A percentile compares a stretch with the other conserved stretches of the same genome.
Conservation (phyloP, 2,329 filamentous ascomycete genomes). For the Allantophomopsis lycopodina region DNA sequence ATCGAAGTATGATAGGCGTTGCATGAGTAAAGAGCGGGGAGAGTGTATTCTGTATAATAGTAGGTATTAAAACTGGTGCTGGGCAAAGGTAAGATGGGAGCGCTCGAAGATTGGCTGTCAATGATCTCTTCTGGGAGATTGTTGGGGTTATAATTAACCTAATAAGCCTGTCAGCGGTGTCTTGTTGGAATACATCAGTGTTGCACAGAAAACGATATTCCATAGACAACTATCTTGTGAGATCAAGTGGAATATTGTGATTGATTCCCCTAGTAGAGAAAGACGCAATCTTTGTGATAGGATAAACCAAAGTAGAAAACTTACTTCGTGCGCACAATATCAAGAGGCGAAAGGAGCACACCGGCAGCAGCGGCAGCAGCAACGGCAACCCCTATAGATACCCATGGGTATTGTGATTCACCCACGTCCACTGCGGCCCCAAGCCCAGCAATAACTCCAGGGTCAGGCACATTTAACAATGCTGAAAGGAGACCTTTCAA, state of each 20-base stretch:
- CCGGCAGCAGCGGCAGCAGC: slow-evolving; percentile 57
- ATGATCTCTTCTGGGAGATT: slow-evolving; percentile 62
- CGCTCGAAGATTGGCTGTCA: slow-evolving; percentile 56
- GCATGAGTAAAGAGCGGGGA: slow-evolving; percentile 74
- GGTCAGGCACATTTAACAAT: slow-evolving; percentile 77
- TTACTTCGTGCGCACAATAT: slow-evolving; percentile 68
- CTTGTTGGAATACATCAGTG: too few relatives aligned
- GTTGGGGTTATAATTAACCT: slow-evolving; percentile 60
- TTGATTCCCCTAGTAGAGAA: too few relatives aligned
- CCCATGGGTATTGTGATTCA: slow-evolving; percentile 72
- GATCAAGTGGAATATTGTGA: too few relatives aligned
- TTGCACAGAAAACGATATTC: too few relatives aligned
- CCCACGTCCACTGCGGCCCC: slow-evolving; percentile 41
- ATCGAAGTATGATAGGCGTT: slow-evolving; percentile 72
- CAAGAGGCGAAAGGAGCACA: slow-evolving; percentile 71
- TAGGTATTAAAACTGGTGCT: slow-evolving; percentile 62
- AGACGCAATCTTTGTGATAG: too few relatives aligned
- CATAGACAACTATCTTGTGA: too few relatives aligned
- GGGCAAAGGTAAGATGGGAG: slow-evolving; percentile 69
- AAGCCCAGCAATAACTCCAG: slow-evolving; percentile 41
- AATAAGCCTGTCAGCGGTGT: neutral
- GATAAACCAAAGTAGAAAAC: neutral
- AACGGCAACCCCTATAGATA: slow-evolving; percentile 61
- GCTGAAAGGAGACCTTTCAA: slow-evolving; percentile 82
- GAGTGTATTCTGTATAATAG: slow-evolving; percentile 71